A percentile compares a stretch with the other conserved stretches of the same genome.
Evolutionary conservation across 2,329 filamentous ascomycete species (phyloP).

Genomic region (Ophioceras dolichostomum): DNA sequence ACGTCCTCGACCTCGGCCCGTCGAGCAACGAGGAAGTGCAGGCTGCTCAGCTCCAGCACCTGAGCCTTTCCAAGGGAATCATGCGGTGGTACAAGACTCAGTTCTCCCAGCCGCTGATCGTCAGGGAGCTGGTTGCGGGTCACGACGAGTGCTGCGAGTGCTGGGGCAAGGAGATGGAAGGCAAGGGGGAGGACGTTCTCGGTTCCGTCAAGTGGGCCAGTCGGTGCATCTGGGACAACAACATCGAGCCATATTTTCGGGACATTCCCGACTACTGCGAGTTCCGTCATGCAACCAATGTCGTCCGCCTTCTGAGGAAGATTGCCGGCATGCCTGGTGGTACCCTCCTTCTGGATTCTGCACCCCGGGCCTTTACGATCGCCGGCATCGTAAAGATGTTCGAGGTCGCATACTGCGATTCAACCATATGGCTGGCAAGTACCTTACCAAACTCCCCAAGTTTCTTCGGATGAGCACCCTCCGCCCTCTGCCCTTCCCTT

Average conservation of each 20-base stretch:
- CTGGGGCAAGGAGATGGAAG: slow-evolving; percentile 6
- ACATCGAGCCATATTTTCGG: too few species aligned
- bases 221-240: too few species aligned
- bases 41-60: slow-evolving; percentile 8
- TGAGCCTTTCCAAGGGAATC: slow-evolving; percentile 9
- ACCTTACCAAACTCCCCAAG: too few species aligned
- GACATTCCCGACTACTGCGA: slow-evolving; percentile 48
- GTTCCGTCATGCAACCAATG: slow-evolving; percentile 47
- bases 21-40: slow-evolving; percentile 6
- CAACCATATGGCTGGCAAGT: slow-evolving; percentile 23
- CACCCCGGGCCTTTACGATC: slow-evolving; percentile 55
- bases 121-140: slow-evolving; percentile 11
- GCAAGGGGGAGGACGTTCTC: too few species aligned
- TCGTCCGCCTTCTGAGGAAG: slow-evolving; percentile 49
- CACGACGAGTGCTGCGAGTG: slow-evolving; percentile 26
- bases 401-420: slow-evolving; percentile 27
- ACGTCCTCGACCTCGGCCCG: slow-evolving; percentile 10
- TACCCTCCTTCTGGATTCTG: slow-evolving; percentile 47
- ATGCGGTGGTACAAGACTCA: slow-evolving; percentile 6
- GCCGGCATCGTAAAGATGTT: slow-evolving; percentile 48
- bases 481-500: too few species aligned
- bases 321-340: slow-evolving; percentile 33
- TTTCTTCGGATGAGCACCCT: too few species aligned
- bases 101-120: not conserved
- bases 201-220: not conserved